Percentiles rank a stretch among this genome's conserved stretches.
Conservation (phyloP, 2,329 filamentous ascomycete genomes). For the Didymella arachidicola region DNA sequence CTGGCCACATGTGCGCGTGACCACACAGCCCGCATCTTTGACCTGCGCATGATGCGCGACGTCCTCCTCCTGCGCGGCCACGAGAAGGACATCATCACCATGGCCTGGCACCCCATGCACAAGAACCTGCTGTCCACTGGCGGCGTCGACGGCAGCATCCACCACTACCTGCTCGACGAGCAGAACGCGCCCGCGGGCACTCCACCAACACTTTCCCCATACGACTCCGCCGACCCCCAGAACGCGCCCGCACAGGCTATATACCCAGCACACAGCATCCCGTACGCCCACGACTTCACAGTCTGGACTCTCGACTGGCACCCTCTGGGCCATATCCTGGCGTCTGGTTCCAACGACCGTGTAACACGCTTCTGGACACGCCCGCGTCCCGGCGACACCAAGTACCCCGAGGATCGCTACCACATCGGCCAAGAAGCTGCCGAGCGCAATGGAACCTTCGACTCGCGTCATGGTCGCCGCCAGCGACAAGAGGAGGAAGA, state of each 20-base stretch:
- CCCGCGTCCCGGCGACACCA: slow-evolving; percentile 84
- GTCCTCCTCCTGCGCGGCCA: slow-evolving; percentile 92
- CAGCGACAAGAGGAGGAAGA: slow-evolving; percentile 92
- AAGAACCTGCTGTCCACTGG: slow-evolving; percentile 88
- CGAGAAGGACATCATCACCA: slow-evolving; percentile 92
- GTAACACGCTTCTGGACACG: slow-evolving; percentile 98
- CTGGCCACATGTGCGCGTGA: slow-evolving; percentile 93
- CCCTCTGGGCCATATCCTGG: slow-evolving; percentile 91
- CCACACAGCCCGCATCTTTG: slow-evolving; percentile 90
- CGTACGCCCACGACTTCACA: slow-evolving; percentile 89
- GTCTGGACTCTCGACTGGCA: slow-evolving; percentile 99
- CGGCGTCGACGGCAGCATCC: slow-evolving; percentile 85
- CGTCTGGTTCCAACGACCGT: slow-evolving; percentile 94
- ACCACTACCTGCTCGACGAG: slow-evolving; percentile 95
- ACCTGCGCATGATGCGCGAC: slow-evolving; percentile 97
- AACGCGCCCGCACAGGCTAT: slow-evolving; percentile 89
- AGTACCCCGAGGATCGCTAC: slow-evolving; percentile 86
- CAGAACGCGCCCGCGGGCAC: slow-evolving; percentile 83
- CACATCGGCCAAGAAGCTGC: slow-evolving; percentile 94
- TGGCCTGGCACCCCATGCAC: slow-evolving; percentile 94
- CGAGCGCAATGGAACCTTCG: slow-evolving; percentile 94
- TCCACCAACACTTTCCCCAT: slow-evolving; percentile 76
- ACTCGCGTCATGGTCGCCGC: slow-evolving; percentile 76
- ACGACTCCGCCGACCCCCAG: slow-evolving; percentile 78
- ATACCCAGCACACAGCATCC: slow-evolving; percentile 85